Base-by-base conservation (phyloP, 2,329 filamentous ascomycete species). In the Beauveria australis region DNA sequence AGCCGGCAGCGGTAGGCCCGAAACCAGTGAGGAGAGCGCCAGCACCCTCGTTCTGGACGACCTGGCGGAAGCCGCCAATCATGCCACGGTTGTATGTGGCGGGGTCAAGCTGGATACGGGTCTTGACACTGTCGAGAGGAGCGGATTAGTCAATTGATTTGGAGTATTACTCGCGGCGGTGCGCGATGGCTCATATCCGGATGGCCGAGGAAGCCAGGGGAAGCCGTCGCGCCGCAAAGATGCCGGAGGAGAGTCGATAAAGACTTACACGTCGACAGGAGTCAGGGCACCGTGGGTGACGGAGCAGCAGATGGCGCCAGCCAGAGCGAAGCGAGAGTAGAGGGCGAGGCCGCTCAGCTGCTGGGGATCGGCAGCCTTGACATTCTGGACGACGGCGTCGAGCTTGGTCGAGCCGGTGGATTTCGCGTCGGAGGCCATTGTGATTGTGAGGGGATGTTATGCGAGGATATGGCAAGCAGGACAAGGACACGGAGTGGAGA, bases 261-360 rank as follows among this genome's bases (percentile, higher is more conserved):
- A 47, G 12, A 90, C 93, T 79, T 94, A 97, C 93, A 99, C 94
- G 89, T 99, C 94, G 78, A 99, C 92, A 74, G 94, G 94, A 69
- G 94, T 99, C 72, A 97, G 87, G 73, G 84, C 89, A 78, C 93
- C 94, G 86, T 99, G 94, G 74, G 94, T 99, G 80, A 97, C 81
- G 71, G 92, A 94, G 80, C 94, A 99, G 88, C 94, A 97, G 83
- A 97, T 81, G 71, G 94, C 94, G 80, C 94, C 94, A 72, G 94
- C 92, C 72, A 99, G 89, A 79, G 94, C 93, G 82, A 97, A 97
- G 79, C 91, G 87, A 71, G 91, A 90, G 88, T 97, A 97, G 71
- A 99, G 90, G 63, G 76, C 80, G 68, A 92, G 5, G 67, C 79
- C 80, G 65, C 73, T 73, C 64, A 76, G 75, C 74, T 78, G 74